Evolutionary conservation across 129 eudicot species (phyloP).

Genomic region (Smallanthus sonchifolius): DNA sequence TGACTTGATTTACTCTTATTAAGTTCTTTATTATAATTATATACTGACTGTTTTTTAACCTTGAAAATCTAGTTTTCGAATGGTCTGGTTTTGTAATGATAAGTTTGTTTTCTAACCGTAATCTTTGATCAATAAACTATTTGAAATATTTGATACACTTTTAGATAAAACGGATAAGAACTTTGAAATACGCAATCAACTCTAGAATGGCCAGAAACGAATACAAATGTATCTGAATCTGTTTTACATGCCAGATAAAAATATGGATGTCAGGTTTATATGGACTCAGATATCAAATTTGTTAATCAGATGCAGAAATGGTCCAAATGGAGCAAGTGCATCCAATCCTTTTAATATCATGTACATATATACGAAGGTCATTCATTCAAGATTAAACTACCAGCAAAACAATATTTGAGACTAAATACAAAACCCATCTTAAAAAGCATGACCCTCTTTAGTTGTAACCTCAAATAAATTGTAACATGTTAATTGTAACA

Average conservation of each 20-base stretch:
- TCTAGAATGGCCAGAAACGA: neutral
- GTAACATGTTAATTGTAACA: neutral
- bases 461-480: neutral
- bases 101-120: neutral
- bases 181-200: neutral
- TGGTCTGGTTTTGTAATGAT: neutral
- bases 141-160: neutral
- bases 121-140: neutral
- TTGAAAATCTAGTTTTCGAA: neutral
- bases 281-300: neutral
- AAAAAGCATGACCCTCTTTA: constrained; percentile 1
- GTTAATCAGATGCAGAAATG: neutral
- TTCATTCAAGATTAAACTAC: neutral
- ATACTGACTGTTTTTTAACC: neutral
- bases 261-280: neutral
- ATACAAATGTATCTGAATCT: neutral
- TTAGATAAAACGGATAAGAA: neutral
- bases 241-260: neutral
- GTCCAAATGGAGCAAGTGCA: neutral
- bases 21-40: neutral
- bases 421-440: neutral
- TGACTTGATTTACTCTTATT: neutral
- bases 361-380: neutral
- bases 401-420: neutral
- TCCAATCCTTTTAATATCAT: neutral